Evolutionary conservation across 2,329 filamentous ascomycete genomes (phyloP).

Genomic region (Sporothrix dimorphospora): DNA sequence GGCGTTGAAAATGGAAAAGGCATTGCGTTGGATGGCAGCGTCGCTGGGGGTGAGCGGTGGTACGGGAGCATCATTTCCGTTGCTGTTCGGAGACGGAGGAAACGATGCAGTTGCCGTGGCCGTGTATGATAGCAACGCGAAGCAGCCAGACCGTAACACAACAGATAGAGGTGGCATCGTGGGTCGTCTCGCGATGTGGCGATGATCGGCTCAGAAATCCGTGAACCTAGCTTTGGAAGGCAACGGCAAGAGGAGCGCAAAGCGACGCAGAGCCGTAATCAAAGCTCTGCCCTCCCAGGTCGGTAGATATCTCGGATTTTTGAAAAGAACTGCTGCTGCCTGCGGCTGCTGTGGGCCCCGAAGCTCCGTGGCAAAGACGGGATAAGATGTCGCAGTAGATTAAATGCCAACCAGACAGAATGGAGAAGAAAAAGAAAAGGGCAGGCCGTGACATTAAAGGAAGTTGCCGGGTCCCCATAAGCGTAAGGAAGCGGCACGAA

Average conservation of each 20-base stretch:
- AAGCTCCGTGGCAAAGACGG: neutral
- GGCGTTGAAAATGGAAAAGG: constrained; percentile 71
- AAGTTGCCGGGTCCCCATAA: neutral
- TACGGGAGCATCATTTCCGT: neutral
- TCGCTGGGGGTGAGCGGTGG: constrained; percentile 42
- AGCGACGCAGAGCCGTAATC: neutral
- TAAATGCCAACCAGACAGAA: neutral
- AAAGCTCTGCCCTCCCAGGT: neutral
- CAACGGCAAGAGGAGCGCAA: neutral
- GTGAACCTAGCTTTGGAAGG: neutral
- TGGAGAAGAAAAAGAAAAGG: neutral
- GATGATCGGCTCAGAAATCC: too few relatives aligned
- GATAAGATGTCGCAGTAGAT: neutral
- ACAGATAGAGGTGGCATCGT: constrained; percentile 3
- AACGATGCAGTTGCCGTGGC: neutral
- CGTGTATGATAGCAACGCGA: neutral
- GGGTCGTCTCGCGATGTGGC: neutral
- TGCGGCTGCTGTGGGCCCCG: neutral
- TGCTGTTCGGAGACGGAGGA: neutral
- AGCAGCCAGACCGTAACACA: neutral
- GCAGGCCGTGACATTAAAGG: neutral
- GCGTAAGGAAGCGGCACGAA: neutral
- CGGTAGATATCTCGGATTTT: neutral
- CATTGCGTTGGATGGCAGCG: constrained; percentile 53
- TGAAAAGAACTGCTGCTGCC: neutral